Percentiles rank a stretch among this genome's conserved stretches.
phyloP scores from a whole-genome alignment of 305 asterid species.

The Fraxinus dipetala region DNA sequence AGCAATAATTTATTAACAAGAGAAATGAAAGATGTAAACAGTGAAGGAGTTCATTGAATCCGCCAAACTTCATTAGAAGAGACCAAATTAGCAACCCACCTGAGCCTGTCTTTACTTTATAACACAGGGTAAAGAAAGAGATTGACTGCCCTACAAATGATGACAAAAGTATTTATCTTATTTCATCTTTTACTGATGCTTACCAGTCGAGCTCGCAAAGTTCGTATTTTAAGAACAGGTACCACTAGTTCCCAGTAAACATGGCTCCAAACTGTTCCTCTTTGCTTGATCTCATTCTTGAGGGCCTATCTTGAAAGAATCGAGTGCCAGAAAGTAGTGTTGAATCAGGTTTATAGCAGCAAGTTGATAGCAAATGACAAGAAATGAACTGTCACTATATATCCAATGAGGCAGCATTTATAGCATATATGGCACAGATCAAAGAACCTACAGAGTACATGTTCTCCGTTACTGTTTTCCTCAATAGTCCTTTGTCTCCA shows the following conservation, averaged over 20 bases:
- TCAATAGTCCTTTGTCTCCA: constrained; percentile 74
- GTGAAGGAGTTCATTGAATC: not conserved
- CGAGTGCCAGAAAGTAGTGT: constrained; percentile 28
- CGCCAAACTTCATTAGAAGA: constrained; percentile 2
- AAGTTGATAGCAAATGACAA: constrained; percentile 12
- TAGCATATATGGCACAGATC: constrained; percentile 16
- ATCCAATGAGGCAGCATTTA: constrained; percentile 12
- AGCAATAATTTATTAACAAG: not conserved
- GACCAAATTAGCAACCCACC: not conserved
- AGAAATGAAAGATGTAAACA: constrained; percentile 13
- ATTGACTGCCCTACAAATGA: constrained; percentile 18
- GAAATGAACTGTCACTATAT: not conserved
- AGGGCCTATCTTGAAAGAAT: constrained; percentile 56
- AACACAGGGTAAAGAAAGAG: not conserved
- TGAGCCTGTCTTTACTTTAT: constrained; percentile 4
- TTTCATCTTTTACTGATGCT: constrained; percentile 36
- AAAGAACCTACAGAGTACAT: constrained; percentile 87
- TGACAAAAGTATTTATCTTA: constrained; percentile 20
- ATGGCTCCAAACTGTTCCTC: constrained; percentile 69
- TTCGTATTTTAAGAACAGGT: constrained; percentile 77
- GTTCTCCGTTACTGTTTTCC: constrained; percentile 79
- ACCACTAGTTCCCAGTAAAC: constrained; percentile 85
- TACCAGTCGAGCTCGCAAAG: constrained; percentile 94
- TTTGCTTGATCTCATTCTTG: constrained; percentile 92
- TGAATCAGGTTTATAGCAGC: constrained; percentile 5